Conservation (phyloP, 2,329 filamentous ascomycete species). For the Cladosporium velox region DNA sequence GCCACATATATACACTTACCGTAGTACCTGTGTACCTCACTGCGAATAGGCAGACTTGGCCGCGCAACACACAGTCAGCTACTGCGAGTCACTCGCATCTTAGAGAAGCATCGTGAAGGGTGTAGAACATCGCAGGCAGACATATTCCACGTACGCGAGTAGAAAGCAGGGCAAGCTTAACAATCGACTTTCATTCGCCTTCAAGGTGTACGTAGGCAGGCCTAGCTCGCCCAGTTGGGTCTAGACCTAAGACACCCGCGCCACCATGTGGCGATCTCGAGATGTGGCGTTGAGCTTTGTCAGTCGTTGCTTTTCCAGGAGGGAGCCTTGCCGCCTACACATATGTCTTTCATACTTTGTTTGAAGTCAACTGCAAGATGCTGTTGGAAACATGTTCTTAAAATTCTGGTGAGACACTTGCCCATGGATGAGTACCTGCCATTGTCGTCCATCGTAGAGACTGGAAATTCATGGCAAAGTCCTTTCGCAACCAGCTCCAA, state of each 20-base stretch:
- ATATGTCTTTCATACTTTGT: background rate
- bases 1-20: slow-evolving; percentile 12
- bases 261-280: background rate
- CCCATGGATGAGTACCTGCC: background rate
- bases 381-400: background rate
- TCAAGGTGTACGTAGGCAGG: slow-evolving; percentile 17
- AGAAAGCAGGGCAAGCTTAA: slow-evolving; percentile 17
- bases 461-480: background rate
- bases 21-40: background rate
- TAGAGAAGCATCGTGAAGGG: slow-evolving; percentile 16
- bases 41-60: slow-evolving; percentile 16
- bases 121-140: slow-evolving; percentile 20
- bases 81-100: slow-evolving; percentile 1
- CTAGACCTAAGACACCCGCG: background rate
- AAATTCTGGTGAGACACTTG: background rate
- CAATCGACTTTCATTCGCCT: slow-evolving; percentile 13
- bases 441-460: background rate
- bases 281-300: slow-evolving; percentile 7
- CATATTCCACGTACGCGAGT: slow-evolving; percentile 8
- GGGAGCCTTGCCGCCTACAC: background rate
- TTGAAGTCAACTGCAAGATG: background rate
- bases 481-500: background rate
- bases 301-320: background rate
- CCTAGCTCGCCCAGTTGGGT: slow-evolving; percentile 4
- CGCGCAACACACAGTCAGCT: slow-evolving; percentile 13